phyloP scores from a whole-genome alignment of 768 basidiomycete genomes.

The Calocybe gangraenosa region DNA sequence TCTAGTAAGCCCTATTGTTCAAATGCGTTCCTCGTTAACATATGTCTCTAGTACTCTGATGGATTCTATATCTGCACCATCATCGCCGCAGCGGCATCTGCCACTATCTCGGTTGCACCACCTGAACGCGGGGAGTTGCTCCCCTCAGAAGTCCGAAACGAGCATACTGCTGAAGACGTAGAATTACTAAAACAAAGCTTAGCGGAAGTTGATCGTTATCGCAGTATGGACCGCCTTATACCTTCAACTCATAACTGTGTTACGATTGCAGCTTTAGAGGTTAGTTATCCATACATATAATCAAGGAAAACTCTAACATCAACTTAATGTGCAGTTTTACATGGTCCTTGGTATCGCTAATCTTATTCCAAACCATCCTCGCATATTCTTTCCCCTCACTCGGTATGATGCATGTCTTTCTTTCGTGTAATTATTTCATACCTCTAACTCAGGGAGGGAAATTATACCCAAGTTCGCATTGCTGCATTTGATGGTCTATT shows the following conservation, averaged over 20 bases:
- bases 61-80: conserved; percentile 86
- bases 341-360: conserved; percentile 73
- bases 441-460: conserved; percentile 74
- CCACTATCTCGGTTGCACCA: conserved; percentile 69
- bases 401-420: conserved; percentile 45
- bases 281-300: conserved; percentile 31
- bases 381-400: conserved; percentile 83
- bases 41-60: conserved; percentile 70
- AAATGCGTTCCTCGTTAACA: neutral
- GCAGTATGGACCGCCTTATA: conserved; percentile 92
- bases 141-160: conserved; percentile 60
- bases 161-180: conserved; percentile 65
- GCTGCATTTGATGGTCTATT: conserved; percentile 94
- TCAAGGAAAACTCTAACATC: neutral
- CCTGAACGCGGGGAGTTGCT: conserved; percentile 80
- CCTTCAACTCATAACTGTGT: conserved; percentile 94
- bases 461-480: conserved; percentile 86
- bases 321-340: too few species aligned
- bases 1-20: conserved; percentile 45
- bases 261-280: conserved; percentile 87
- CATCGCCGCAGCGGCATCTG: conserved; percentile 77
- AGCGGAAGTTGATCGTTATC: conserved; percentile 85
- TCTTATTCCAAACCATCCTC: conserved; percentile 72
- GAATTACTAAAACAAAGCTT: conserved; percentile 70
- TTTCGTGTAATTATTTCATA: neutral